A percentile compares a stretch with the other conserved stretches of the same genome.
Evolutionary conservation across 257 asterid genomes (phyloP).

Genomic region (Rauvolfia tetraphylla): DNA sequence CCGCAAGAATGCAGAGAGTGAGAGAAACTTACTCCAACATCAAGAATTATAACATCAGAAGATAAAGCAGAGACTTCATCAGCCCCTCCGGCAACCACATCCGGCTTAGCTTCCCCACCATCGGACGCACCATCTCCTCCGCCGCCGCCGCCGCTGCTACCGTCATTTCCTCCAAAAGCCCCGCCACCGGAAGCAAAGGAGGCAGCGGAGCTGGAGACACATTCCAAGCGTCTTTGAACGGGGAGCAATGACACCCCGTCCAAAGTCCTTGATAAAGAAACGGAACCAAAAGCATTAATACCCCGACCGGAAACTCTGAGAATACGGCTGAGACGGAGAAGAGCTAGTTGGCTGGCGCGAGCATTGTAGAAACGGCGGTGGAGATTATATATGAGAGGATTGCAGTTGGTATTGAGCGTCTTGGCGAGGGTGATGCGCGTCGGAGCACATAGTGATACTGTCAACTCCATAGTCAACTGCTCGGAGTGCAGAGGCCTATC

Average conservation of each 20-base stretch:
- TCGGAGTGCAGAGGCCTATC: background rate
- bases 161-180: constrained; percentile 53
- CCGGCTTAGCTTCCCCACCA: constrained; percentile 52
- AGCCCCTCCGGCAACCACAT: constrained; percentile 44
- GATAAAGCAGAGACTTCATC: constrained; percentile 53
- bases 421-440: constrained; percentile 43
- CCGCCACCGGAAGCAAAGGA: constrained; percentile 75
- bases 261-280: constrained; percentile 24
- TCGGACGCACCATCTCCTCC: constrained; percentile 49
- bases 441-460: constrained; percentile 36
- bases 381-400: constrained; percentile 45
- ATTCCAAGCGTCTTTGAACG: constrained; percentile 29
- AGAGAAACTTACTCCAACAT: constrained; percentile 63
- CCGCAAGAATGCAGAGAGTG: background rate
- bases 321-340: constrained; percentile 33
- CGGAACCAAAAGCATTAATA: constrained; percentile 30
- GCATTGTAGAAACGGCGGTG: constrained; percentile 42
- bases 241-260: constrained; percentile 22
- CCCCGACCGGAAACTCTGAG: constrained; percentile 1
- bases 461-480: constrained; percentile 51
- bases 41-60: constrained; percentile 86
- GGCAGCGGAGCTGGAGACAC: constrained; percentile 50
- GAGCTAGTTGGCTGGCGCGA: constrained; percentile 39
- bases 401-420: constrained; percentile 40
- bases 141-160: constrained; percentile 44